Evolutionary conservation across 1,139 yeast species (phyloP).

Genomic region (Lodderomyces parapsilosis): DNA sequence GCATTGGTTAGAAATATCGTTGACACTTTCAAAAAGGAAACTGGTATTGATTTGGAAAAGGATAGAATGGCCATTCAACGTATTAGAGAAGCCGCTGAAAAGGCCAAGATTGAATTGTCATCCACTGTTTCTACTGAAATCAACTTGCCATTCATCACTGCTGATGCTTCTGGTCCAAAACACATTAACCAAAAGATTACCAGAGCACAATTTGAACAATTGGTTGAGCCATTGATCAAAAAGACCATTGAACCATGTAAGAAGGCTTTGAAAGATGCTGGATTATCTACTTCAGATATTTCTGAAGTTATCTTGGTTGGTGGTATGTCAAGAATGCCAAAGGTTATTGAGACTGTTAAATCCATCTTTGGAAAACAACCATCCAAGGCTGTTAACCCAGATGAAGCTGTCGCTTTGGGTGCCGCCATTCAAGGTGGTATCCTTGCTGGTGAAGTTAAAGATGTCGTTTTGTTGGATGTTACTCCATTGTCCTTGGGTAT

Average conservation of each 20-base stretch:
- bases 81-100: conserved; percentile 99
- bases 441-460: conserved; percentile 97
- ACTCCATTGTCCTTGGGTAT: conserved; percentile 98
- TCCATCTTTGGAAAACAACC: conserved; percentile 92
- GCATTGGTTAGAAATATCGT: conserved; percentile 86
- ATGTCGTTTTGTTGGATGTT: conserved; percentile 73
- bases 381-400: conserved; percentile 98
- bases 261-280: conserved; percentile 97
- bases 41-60: conserved; percentile 81
- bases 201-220: conserved; percentile 89
- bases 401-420: conserved; percentile 99
- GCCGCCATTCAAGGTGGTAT: conserved; percentile 99
- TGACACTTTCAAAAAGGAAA: conserved; percentile 88
- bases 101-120: conserved; percentile 98
- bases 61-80: conserved; percentile 99
- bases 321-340: conserved; percentile 99
- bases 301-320: conserved; percentile 97
- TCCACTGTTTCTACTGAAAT: conserved; percentile 92
- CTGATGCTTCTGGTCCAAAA: conserved; percentile 96
- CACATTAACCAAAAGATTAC: conserved; percentile 93
- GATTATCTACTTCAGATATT: conserved; percentile 77
- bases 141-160: conserved; percentile 95
- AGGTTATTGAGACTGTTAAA: conserved; percentile 96
- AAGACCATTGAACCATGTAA: conserved; percentile 95
- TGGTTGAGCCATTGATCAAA: conserved; percentile 90